Evolutionary conservation across 2,329 filamentous ascomycete genomes (phyloP).

Genomic region (Monilinia fructicola): DNA sequence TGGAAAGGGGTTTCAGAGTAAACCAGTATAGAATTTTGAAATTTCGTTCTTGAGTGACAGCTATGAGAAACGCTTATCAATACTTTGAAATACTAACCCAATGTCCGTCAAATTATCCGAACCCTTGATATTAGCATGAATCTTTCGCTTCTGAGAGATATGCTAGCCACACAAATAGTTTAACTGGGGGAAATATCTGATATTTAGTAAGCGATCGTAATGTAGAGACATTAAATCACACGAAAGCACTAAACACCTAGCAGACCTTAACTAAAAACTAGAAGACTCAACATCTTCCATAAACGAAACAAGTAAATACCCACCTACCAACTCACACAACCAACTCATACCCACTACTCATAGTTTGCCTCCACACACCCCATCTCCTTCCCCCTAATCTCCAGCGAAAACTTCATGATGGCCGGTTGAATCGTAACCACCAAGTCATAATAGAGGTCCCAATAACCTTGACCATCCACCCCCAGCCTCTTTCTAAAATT

Average conservation of each 20-base stretch:
- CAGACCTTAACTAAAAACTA: not conserved
- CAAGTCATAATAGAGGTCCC: constrained; percentile 24
- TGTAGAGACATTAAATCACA: too few species aligned
- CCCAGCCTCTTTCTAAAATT: constrained; percentile 21
- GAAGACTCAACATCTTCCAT: not conserved
- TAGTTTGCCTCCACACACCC: constrained; percentile 23
- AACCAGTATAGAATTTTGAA: too few species aligned
- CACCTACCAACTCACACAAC: not conserved
- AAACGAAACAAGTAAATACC: not conserved
- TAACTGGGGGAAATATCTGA: not conserved
- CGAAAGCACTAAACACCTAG: not conserved
- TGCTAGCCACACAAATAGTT: not conserved
- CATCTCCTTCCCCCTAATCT: constrained; percentile 25
- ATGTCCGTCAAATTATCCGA: too few species aligned
- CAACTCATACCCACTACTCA: not conserved
- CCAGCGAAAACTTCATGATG: constrained; percentile 24
- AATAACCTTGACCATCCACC: constrained; percentile 22
- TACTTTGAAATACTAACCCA: not conserved
- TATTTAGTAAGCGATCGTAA: not conserved
- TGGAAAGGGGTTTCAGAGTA: not conserved
- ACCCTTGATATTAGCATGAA: not conserved
- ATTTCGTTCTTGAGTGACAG: not conserved
- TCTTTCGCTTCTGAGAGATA: too few species aligned
- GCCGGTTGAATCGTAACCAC: constrained; percentile 25
- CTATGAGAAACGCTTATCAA: not conserved